Base-by-base conservation (phyloP, 305 asterid species). In the Rubia tinctorum region DNA sequence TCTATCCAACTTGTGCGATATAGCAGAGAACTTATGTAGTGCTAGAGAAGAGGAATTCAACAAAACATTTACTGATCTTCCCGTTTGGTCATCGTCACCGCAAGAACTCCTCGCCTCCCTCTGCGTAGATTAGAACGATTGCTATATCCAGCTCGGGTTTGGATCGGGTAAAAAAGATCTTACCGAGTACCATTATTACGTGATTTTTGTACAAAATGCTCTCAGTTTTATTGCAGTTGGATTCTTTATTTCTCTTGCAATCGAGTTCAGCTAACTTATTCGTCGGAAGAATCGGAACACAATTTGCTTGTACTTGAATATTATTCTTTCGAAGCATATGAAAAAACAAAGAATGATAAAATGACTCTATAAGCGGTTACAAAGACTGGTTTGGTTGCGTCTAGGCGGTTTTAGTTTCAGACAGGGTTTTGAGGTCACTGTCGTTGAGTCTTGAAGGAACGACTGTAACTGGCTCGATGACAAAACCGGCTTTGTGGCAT, bases 31-130 rank as follows among this genome's bases (percentile, higher is more conserved):
- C 53, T 72, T 89, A 75, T 90, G 91, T 80, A 86, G 75, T 70
- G 87, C 82, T 17, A 80, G 86, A 68, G 96, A 93, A 78, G 94
- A 88, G 71, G 84, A 88, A 69, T 37, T 80, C 73, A 89, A 78
- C 77, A 85, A 81, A 66, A 77, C 79, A 68, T 81, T 91, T 51
- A 76, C 64, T 30, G 87, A 87, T 73, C 88, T 94, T 63, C 93
- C 95, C 8, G 80, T 94, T 78, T 94, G 97, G 98, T 90, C 80
- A 49, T 83, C 84, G 1, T 80, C 90, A 1, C 95, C 98, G 0
- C 81, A 71, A 4, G 87, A 83, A 76, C 87, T 94, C 63, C 80
- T 94, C 77, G 77, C 85, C 30, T 91, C 90, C 30, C 79, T 94
- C 22, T 77, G 83, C 76, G 80, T 84, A 71, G 86, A 75, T 34